phyloP scores from a whole-genome alignment of 192 early-diverging fungal genomes.

The Umbelopsis sp. region DNA sequence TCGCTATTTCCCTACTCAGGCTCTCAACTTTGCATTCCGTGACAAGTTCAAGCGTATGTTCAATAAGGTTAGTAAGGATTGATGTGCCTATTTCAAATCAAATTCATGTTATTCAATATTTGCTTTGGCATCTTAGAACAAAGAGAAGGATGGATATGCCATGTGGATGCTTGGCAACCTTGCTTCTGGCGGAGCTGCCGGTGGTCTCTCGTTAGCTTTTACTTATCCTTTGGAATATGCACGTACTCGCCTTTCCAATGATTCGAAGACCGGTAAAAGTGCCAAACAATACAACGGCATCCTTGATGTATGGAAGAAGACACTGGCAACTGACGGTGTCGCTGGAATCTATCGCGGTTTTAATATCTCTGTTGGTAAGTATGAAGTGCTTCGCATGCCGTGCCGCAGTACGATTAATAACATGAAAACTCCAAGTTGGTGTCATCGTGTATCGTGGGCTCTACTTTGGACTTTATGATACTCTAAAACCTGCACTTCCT shows the following conservation, averaged over 20 bases:
- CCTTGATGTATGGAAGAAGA: constrained; percentile 84
- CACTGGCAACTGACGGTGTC: constrained; percentile 76
- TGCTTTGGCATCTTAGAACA: constrained; percentile 33
- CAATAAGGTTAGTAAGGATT: constrained; percentile 48
- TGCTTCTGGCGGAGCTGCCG: constrained; percentile 92
- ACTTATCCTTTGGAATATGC: constrained; percentile 98
- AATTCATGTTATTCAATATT: background rate
- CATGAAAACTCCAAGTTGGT: constrained; percentile 52
- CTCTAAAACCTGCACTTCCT: constrained; percentile 54
- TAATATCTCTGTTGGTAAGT: constrained; percentile 66
- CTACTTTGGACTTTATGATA: constrained; percentile 79
- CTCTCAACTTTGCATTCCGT: constrained; percentile 96
- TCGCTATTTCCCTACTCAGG: constrained; percentile 98
- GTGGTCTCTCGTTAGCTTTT: constrained; percentile 84
- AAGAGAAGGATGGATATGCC: constrained; percentile 75
- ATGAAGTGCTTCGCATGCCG: background rate
- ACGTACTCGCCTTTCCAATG: constrained; percentile 95
- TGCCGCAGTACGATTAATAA: no score
- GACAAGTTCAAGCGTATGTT: constrained; percentile 96
- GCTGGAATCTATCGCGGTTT: constrained; percentile 97
- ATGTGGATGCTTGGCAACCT: constrained; percentile 89
- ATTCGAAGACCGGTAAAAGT: constrained; percentile 73
- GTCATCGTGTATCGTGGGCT: constrained; percentile 88
- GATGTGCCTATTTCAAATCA: background rate
- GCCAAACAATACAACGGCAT: constrained; percentile 92